Evolutionary conservation across 148 eudicot species (phyloP).

Genomic region (Fagopyrum esculentum): DNA sequence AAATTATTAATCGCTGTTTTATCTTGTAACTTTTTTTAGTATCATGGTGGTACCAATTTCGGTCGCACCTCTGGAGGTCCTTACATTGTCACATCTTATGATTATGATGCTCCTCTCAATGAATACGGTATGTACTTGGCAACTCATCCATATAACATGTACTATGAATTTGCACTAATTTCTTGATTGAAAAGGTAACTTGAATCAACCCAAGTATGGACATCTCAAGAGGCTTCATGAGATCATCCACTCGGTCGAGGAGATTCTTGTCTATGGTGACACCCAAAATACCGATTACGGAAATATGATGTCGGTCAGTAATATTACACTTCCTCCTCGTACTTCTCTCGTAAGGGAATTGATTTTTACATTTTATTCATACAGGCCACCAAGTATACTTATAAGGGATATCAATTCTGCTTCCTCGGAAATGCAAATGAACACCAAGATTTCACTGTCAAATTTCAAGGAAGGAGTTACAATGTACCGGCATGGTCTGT

Average conservation of each 20-base stretch:
- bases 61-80: too few relatives aligned
- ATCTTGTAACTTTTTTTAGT: too few relatives aligned
- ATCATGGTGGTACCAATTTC: too few relatives aligned
- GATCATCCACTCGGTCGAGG: conserved; percentile 16
- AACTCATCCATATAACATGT: too few relatives aligned
- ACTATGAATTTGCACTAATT: too few relatives aligned
- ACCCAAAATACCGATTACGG: background rate
- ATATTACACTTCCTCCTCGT: background rate
- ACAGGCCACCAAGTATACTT: conserved; percentile 16
- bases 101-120: too few relatives aligned
- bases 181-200: background rate
- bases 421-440: conserved; percentile 15
- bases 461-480: conserved; percentile 23
- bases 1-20: too few relatives aligned
- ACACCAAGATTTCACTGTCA: conserved; percentile 30
- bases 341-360: too few relatives aligned
- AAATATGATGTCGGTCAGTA: background rate
- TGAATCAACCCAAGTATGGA: conserved; percentile 35
- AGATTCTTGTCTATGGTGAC: conserved; percentile 17
- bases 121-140: too few relatives aligned
- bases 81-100: too few relatives aligned
- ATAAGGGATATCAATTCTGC: conserved; percentile 13
- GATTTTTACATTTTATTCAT: background rate
- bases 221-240: conserved; percentile 30
- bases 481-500: too few relatives aligned